These are phyloP conservation scores for Boletus pseudopeckii DNA, from an alignment of 768 basidiomycete genomes.

Conservation along the genomic window DNA sequence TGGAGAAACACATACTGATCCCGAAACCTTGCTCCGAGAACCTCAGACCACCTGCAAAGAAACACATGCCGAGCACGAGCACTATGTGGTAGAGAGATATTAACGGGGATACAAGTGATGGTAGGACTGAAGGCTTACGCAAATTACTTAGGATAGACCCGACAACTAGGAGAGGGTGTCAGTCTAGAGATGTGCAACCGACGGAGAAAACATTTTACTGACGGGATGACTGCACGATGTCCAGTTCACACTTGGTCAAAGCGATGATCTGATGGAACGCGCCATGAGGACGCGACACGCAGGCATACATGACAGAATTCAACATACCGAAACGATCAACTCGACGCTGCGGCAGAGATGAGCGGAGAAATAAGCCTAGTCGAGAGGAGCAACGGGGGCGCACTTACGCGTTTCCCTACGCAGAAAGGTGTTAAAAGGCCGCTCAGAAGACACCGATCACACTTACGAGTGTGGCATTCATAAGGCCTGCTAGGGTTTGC, in stretches of 20 bases:
- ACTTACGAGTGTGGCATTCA: slow-evolving; percentile 80
- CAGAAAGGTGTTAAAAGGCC: not conserved
- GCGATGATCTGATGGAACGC: slow-evolving; percentile 60
- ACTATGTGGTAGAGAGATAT: slow-evolving; percentile 39
- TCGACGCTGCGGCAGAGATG: slow-evolving; percentile 38
- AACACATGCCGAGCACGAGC: slow-evolving; percentile 80
- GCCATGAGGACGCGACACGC: not conserved
- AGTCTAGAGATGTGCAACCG: not conserved
- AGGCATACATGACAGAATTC: not conserved
- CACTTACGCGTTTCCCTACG: slow-evolving; percentile 33
- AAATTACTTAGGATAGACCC: slow-evolving; percentile 82
- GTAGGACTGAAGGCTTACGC: slow-evolving; percentile 33
- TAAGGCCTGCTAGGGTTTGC: slow-evolving; percentile 75
- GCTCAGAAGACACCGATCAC: not conserved
- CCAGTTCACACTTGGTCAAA: slow-evolving; percentile 74
- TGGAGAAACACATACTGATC: slow-evolving; percentile 43
- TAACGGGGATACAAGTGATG: not conserved
- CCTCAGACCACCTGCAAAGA: slow-evolving; percentile 75
- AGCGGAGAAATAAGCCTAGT: not conserved
- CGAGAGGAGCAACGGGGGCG: not conserved
- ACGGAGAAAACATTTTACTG: slow-evolving; percentile 24
- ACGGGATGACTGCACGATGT: slow-evolving; percentile 80
- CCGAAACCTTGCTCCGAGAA: slow-evolving; percentile 81
- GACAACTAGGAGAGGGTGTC: slow-evolving; percentile 48
- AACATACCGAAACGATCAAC: slow-evolving; percentile 63